A percentile compares a stretch with the other conserved stretches of the same genome.
Conservation (phyloP, 2,329 filamentous ascomycete species). For the Macrophomina pseudophaseolina region DNA sequence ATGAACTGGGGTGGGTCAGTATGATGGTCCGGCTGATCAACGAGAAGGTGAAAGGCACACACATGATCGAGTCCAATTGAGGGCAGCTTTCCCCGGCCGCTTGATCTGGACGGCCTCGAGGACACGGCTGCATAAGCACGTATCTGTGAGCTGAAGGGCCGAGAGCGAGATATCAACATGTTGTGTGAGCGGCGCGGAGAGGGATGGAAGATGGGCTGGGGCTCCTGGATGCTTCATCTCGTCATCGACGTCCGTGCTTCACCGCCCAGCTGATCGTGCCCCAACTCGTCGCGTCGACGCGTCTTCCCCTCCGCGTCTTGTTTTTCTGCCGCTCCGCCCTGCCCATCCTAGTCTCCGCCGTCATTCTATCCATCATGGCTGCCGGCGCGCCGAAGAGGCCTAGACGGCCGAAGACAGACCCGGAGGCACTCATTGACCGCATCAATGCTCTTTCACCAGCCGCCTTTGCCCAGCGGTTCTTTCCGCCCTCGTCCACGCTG, state of each 20-base stretch:
- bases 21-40: not conserved
- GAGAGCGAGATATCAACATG: not conserved
- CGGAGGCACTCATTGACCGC: constrained; percentile 17
- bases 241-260: constrained; percentile 21
- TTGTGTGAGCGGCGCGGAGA: not conserved
- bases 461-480: constrained; percentile 24
- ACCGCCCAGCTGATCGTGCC: not conserved
- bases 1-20: constrained; percentile 48
- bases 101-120: constrained; percentile 14
- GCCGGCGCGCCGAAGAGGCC: constrained; percentile 1
- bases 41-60: constrained; percentile 1
- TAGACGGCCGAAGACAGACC: not conserved
- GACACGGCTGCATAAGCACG: constrained; percentile 15
- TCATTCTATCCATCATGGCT: constrained; percentile 4
- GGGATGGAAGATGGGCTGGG: not conserved
- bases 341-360: not conserved
- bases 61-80: constrained; percentile 45
- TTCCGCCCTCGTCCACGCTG: constrained; percentile 16
- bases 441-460: constrained; percentile 24
- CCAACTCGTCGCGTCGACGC: constrained; percentile 6
- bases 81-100: constrained; percentile 38
- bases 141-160: not conserved
- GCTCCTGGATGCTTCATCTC: not conserved
- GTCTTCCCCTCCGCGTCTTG: constrained; percentile 9
- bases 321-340: not conserved